Conservation (phyloP, 306 rosid genomes). For the Geum urbanum region DNA sequence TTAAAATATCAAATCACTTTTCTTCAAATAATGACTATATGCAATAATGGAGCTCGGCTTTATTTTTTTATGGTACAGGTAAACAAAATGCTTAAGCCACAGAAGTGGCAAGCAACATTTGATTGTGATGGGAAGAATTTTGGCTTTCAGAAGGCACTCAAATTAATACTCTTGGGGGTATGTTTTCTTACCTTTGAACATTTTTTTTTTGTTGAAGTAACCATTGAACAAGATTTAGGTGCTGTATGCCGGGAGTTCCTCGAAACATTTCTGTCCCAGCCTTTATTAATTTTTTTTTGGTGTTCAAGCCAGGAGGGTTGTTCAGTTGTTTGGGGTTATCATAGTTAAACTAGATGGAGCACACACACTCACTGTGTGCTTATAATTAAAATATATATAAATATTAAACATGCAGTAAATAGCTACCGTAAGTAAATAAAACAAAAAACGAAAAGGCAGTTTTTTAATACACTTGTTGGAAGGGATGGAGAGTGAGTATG, state of each 20-base stretch:
- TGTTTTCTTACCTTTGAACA: slow-evolving; percentile 24
- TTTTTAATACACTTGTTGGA: too few species aligned
- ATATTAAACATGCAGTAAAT: too few species aligned
- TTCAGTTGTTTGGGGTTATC: too few species aligned
- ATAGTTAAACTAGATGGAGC: too few species aligned
- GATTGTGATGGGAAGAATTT: slow-evolving; percentile 75
- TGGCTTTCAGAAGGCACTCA: slow-evolving; percentile 81
- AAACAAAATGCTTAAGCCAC: slow-evolving; percentile 83
- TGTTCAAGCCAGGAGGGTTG: too few species aligned
- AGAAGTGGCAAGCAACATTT: slow-evolving; percentile 75
- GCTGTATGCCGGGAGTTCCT: slow-evolving; percentile 10
- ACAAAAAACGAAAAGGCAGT: too few species aligned
- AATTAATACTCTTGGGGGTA: slow-evolving; percentile 80
- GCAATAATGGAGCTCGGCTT: slow-evolving; percentile 13
- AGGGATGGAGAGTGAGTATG: too few species aligned
- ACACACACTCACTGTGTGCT: too few species aligned
- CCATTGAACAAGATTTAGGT: too few species aligned
- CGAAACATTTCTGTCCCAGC: neutral
- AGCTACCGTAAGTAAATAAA: too few species aligned
- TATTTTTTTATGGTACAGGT: slow-evolving; percentile 41
- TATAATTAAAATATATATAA: too few species aligned
- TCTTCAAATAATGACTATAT: neutral
- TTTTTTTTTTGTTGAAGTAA: too few species aligned
- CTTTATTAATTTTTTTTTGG: neutral
- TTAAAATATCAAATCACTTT: neutral